Evolutionary conservation across 257 asterid genomes (phyloP), one percentile per base, ranked within the genome.

Genomic region (Fraxinus pennsylvanica): DNA sequence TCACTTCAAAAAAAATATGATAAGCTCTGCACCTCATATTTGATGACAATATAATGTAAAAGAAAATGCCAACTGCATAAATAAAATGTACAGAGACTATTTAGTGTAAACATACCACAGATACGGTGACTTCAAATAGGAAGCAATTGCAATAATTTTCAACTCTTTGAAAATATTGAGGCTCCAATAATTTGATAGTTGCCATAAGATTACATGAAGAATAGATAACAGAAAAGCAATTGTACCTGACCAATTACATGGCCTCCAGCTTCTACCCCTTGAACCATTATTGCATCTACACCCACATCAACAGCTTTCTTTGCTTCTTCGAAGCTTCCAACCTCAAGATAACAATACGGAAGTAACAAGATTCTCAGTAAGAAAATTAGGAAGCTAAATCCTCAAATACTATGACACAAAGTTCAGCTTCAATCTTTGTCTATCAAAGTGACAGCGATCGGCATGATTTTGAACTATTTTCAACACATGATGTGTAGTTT

Each of bases 241-340:
- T 45, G 66, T 88, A 94, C 98, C 96, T 89, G 95, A 22, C 97
- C 97, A 76, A 88, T 86, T 72, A 94, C 88, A 87, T 94, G 98
- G 45, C 98, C 98, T 71, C 98, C 98, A 52, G 98, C 98, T 86
- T 94, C 98, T 17, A 73, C 74, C 67, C 97, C 98, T 87, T 94
- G 97, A 85, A 94, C 96, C 19, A 94, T 92, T 77, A 94, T 85
- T 59, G 93, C 98, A 79, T 94, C 98, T 14, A 88, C 98, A 35
- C 97, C 96, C 22, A 80, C 92, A 71, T 89, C 83, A 54, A 81
- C 90, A 43, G 90, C 96, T 83, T 78, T 88, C 88, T 81, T 84
- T 25, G 97, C 98, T 83, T 84, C 93, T 83, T 90, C 96, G 4
- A 86, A 85, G 86, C 94, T 92, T 71, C 98, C 98, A 81, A 94